These are phyloP conservation scores for Pyracantha coccinea DNA, from an alignment of 331 rosid species.

Conservation along the genomic window DNA sequence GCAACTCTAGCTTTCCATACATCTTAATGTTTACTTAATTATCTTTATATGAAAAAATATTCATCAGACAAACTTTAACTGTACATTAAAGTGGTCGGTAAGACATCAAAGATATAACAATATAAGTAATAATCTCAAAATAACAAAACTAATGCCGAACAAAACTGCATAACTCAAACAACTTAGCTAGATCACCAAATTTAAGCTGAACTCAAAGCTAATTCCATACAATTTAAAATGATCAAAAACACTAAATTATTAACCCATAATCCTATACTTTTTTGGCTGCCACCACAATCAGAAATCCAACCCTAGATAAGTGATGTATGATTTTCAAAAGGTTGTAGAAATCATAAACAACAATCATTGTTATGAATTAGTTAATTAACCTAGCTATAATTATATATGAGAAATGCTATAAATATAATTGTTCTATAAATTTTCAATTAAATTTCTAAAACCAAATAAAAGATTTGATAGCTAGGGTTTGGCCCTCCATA, in stretches of 20 bases:
- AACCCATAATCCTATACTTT: background rate
- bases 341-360: background rate
- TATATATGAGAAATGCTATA: background rate
- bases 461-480: background rate
- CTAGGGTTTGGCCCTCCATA: constrained; percentile 5
- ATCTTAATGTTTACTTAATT: background rate
- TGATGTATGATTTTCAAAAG: background rate
- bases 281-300: background rate
- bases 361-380: background rate
- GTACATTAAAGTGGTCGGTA: fast-evolving
- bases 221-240: background rate
- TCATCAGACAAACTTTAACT: too few species aligned
- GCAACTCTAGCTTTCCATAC: background rate
- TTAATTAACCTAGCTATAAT: background rate
- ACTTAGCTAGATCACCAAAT: background rate
- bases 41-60: too few species aligned
- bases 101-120: too few species aligned
- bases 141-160: background rate
- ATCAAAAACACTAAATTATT: background rate
- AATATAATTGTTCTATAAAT: background rate
- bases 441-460: background rate
- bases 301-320: background rate
- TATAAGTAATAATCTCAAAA: too few species aligned
- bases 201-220: background rate
- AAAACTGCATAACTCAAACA: background rate